phyloP scores from a whole-genome alignment of 2,329 filamentous ascomycete species.

The Fusarium piperis region DNA sequence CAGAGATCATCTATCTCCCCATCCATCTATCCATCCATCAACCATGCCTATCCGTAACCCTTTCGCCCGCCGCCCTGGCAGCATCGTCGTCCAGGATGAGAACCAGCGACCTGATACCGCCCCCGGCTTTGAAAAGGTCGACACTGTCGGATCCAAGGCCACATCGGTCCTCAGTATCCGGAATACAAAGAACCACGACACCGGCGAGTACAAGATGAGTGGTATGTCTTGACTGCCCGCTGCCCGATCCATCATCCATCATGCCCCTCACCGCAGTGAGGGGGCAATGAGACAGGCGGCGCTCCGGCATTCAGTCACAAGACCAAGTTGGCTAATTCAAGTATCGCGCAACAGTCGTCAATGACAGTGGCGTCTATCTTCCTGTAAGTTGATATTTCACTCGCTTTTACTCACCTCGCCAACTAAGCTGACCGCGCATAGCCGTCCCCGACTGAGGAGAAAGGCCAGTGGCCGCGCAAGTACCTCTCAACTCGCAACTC shows the following conservation, averaged over 20 bases:
- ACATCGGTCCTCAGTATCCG: conserved; percentile 71
- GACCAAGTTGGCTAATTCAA: conserved; percentile 41
- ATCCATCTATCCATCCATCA: conserved; percentile 34
- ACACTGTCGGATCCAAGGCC: conserved; percentile 69
- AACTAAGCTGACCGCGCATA: conserved; percentile 47
- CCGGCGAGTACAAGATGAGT: conserved; percentile 81
- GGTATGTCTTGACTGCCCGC: conserved; percentile 61
- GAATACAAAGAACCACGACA: conserved; percentile 69
- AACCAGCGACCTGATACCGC: conserved; percentile 57
- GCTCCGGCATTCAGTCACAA: conserved; percentile 35
- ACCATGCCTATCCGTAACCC: conserved; percentile 78
- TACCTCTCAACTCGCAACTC: conserved; percentile 63
- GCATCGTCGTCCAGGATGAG: conserved; percentile 59
- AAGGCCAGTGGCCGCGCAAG: conserved; percentile 76
- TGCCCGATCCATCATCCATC: conserved; percentile 5
- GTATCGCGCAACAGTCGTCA: conserved; percentile 74
- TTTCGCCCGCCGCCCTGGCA: conserved; percentile 69
- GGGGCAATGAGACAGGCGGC: conserved; percentile 20
- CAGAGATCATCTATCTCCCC: conserved; percentile 3
- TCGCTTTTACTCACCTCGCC: background rate
- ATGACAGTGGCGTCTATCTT: conserved; percentile 93
- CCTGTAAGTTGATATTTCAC: conserved; percentile 68
- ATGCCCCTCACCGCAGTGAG: conserved; percentile 8
- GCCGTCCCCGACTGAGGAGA: conserved; percentile 91
- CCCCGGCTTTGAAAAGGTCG: conserved; percentile 67